Conservation (phyloP, 169 alveolate genomes). For the Plasmodium vinckei region DNA sequence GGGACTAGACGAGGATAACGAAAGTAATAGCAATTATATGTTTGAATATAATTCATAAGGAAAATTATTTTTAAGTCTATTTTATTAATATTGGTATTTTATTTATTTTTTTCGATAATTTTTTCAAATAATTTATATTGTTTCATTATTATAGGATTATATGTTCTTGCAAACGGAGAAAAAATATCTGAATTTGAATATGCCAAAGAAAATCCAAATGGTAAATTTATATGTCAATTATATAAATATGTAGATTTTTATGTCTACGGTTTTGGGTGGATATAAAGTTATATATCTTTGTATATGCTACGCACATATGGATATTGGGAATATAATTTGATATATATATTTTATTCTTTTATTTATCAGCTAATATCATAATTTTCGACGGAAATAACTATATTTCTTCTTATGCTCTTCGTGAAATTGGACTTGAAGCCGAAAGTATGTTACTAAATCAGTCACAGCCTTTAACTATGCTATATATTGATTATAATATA, state of each 20-base stretch:
- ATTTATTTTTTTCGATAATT: no score
- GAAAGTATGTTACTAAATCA: conserved; percentile 22
- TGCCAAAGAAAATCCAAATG: conserved; percentile 48
- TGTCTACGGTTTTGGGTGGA: background rate
- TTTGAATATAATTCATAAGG: background rate
- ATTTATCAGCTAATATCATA: conserved; percentile 30
- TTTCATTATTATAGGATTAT: conserved; percentile 10
- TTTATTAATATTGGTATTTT: no score
- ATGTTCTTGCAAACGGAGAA: background rate
- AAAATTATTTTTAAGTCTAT: no score
- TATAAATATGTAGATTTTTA: no score
- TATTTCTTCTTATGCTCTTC: conserved; percentile 42
- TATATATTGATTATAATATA: background rate
- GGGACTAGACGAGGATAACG: conserved; percentile 54
- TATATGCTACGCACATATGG: background rate
- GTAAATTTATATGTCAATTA: background rate
- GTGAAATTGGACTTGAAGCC: conserved; percentile 41
- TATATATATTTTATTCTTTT: background rate
- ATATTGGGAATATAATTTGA: background rate
- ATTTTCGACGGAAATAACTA: conserved; percentile 60
- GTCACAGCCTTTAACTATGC: no score
- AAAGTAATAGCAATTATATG: conserved; percentile 24
- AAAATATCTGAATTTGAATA: conserved; percentile 36
- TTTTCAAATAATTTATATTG: no score
- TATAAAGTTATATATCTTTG: background rate